These are phyloP conservation scores for Ophioceras dolichostomum DNA, from an alignment of 2,329 filamentous ascomycete species.

Conservation along the genomic window DNA sequence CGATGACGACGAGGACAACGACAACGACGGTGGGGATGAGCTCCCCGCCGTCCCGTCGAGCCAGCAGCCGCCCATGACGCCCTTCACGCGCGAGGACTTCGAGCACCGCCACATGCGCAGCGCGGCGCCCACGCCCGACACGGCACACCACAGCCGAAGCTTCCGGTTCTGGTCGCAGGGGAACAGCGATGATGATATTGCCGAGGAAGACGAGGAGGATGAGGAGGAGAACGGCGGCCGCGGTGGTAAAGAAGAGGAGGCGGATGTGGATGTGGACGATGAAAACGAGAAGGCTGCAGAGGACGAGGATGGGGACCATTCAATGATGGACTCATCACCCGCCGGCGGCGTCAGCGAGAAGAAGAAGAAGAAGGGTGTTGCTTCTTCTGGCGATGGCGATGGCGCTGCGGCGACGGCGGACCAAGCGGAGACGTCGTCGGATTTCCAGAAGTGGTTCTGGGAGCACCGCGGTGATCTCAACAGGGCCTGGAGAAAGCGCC, in stretches of 20 bases:
- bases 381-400: too few relatives aligned
- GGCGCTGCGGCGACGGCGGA: constrained; percentile 6
- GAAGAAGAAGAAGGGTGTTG: constrained; percentile 5
- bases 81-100: constrained; percentile 69
- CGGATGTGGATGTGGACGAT: constrained; percentile 16
- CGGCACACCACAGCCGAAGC: constrained; percentile 58
- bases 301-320: constrained; percentile 8
- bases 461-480: constrained; percentile 53
- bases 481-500: constrained; percentile 51
- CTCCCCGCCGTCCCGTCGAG: constrained; percentile 6
- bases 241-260: constrained; percentile 11
- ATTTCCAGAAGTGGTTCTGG: constrained; percentile 59
- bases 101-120: constrained; percentile 67
- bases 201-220: constrained; percentile 26
- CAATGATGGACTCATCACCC: too few relatives aligned
- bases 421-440: constrained; percentile 21
- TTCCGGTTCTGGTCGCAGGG: constrained; percentile 45
- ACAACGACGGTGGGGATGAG: constrained; percentile 14
- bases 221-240: constrained; percentile 18
- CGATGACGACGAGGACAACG: constrained; percentile 30
- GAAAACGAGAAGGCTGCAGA: constrained; percentile 6
- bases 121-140: constrained; percentile 90
- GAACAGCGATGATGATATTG: constrained; percentile 31
- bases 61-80: constrained; percentile 56
- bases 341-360: too few relatives aligned